Evolutionary conservation across 2,329 filamentous ascomycete genomes (phyloP).

Genomic region (Ophidiomyces ophidiicola): DNA sequence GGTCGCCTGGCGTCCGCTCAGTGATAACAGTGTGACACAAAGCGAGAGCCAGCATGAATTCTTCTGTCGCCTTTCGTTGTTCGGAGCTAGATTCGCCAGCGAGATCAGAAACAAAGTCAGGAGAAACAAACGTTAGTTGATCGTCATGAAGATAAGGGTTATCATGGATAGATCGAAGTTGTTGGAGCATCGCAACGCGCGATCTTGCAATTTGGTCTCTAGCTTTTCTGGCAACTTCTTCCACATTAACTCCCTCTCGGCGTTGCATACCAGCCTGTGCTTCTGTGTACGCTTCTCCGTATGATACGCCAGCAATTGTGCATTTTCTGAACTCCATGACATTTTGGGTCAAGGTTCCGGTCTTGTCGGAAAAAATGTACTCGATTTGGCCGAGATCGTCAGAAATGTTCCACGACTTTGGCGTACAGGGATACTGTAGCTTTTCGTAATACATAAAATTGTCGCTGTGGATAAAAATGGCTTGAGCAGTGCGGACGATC

Average conservation of each 20-base stretch:
- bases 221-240: constrained; percentile 61
- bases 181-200: constrained; percentile 56
- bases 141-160: constrained; percentile 89
- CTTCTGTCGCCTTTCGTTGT: constrained; percentile 65
- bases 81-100: constrained; percentile 61
- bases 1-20: constrained; percentile 78
- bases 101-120: constrained; percentile 76
- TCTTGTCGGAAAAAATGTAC: constrained; percentile 97
- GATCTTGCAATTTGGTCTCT: constrained; percentile 67
- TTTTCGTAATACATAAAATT: constrained; percentile 93
- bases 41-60: constrained; percentile 88
- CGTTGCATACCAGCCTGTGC: constrained; percentile 94
- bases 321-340: constrained; percentile 99
- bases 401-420: constrained; percentile 98
- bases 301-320: constrained; percentile 88
- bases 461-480: constrained; percentile 95
- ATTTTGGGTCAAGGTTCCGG: constrained; percentile 78
- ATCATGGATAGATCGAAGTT: constrained; percentile 64
- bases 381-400: constrained; percentile 97
- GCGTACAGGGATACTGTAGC: constrained; percentile 87
- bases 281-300: constrained; percentile 96
- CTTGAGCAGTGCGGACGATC: constrained; percentile 85
- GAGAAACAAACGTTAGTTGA: constrained; percentile 80
- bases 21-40: constrained; percentile 96
- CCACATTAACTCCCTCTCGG: constrained; percentile 73